phyloP scores from a whole-genome alignment of 805 yeast genomes.

The Tetrapisispora arboricola region DNA sequence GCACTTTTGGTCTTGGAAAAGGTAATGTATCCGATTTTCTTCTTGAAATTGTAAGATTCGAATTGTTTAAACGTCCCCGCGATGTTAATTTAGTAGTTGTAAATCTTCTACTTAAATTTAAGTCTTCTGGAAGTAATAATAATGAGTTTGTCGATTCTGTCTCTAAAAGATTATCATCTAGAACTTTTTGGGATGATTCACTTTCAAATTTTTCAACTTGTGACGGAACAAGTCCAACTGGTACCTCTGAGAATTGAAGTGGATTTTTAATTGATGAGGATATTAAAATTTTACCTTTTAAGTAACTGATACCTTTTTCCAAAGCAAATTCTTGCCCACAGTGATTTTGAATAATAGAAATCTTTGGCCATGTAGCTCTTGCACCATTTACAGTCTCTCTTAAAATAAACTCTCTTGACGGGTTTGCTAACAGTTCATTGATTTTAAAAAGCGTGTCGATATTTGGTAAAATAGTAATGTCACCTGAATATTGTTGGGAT shows the following conservation, averaged over 20 bases:
- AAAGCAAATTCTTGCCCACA: conserved; percentile 83
- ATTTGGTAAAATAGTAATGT: conserved; percentile 84
- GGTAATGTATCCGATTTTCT: conserved; percentile 5
- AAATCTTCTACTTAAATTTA: conserved; percentile 6
- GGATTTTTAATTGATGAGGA: conserved; percentile 26
- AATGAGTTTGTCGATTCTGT: conserved; percentile 15
- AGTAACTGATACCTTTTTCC: conserved; percentile 62
- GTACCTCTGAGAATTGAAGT: conserved; percentile 18
- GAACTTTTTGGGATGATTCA: not conserved
- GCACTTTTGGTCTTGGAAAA: not conserved
- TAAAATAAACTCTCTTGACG: conserved; percentile 63
- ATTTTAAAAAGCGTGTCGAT: conserved; percentile 46
- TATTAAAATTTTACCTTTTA: conserved; percentile 52
- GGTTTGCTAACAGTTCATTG: conserved; percentile 61
- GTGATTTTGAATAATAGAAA: conserved; percentile 77
- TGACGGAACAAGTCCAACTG: conserved; percentile 7
- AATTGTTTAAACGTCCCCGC: not conserved
- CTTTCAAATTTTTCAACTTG: conserved; percentile 4
- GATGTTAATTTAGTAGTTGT: conserved; percentile 5
- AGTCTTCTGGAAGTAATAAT: conserved; percentile 12
- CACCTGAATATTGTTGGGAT: conserved; percentile 85
- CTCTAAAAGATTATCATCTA: conserved; percentile 21
- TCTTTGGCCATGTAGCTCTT: conserved; percentile 86
- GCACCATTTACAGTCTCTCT: conserved; percentile 70
- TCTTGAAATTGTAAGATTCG: not conserved